Percentiles rank a stretch among this genome's conserved stretches.
Evolutionary conservation across 176 grass and related monocot species (phyloP).

Genomic region (Oryza australiensis): DNA sequence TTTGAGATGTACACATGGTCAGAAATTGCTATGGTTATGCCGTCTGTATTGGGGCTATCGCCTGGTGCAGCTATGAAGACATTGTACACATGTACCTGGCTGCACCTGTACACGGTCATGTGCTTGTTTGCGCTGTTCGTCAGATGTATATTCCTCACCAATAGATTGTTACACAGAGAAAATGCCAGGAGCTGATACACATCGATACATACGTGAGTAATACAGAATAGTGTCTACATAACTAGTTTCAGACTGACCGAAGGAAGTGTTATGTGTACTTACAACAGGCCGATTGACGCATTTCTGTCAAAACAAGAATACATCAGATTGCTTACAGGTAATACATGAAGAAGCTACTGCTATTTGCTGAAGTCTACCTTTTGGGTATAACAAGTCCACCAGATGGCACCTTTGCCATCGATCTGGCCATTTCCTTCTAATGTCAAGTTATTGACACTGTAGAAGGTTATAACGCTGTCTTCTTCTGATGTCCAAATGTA

Average conservation of each 20-base stretch:
- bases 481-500: conserved; percentile 37
- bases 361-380: conserved; percentile 30
- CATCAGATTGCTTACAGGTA: conserved; percentile 13
- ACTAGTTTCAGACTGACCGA: background rate
- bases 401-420: conserved; percentile 59
- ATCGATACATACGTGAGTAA: background rate
- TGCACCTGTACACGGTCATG: conserved; percentile 49
- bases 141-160: conserved; percentile 42
- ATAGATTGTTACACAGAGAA: conserved; percentile 39
- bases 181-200: conserved; percentile 50
- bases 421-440: conserved; percentile 54
- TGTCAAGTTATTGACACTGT: conserved; percentile 31
- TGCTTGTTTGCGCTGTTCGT: conserved; percentile 62
- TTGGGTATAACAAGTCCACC: conserved; percentile 58
- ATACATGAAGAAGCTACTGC: background rate
- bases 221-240: background rate
- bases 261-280: conserved; percentile 38
- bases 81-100: conserved; percentile 11
- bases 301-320: conserved; percentile 37
- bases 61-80: conserved; percentile 49
- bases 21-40: conserved; percentile 45
- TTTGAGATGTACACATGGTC: conserved; percentile 39
- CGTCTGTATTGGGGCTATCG: conserved; percentile 79
- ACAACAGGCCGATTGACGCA: conserved; percentile 47
- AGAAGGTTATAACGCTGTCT: conserved; percentile 49